Conservation (phyloP, 306 rosid species). For the Glycine soja region DNA sequence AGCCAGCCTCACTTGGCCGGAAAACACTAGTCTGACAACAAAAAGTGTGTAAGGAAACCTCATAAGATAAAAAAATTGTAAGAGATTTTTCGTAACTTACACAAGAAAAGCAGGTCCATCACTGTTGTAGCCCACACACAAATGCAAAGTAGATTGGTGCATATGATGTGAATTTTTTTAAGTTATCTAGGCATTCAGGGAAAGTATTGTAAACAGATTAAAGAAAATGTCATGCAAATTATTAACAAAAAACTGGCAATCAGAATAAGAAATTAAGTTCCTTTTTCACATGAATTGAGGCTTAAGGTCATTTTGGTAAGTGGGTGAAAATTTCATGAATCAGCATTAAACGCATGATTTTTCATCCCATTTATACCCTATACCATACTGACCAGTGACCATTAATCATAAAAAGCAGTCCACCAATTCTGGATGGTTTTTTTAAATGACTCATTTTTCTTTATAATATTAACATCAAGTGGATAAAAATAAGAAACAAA, state of each 20-base stretch:
- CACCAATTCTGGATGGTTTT: not conserved
- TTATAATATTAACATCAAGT: not conserved
- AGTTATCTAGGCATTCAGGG: not conserved
- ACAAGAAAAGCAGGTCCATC: constrained; percentile 23
- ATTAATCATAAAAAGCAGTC: not conserved
- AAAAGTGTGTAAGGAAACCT: not conserved
- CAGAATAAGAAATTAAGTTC: not conserved
- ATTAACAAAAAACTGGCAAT: not conserved
- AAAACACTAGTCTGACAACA: not conserved
- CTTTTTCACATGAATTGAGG: not conserved
- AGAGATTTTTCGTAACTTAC: not conserved
- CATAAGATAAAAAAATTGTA: not conserved
- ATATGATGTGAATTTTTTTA: constrained; percentile 24
- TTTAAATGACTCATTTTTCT: not conserved
- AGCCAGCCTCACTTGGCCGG: no score
- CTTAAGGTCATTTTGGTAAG: not conserved
- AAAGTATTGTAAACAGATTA: not conserved
- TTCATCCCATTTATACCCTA: not conserved
- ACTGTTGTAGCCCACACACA: not conserved
- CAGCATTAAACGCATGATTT: not conserved
- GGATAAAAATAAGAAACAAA: not conserved
- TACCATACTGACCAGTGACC: not conserved
- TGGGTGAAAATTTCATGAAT: not conserved
- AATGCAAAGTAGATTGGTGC: constrained; percentile 19
- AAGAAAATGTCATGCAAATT: not conserved